Conservation (phyloP, 805 yeast genomes). For the Kuraishia ogatae region DNA sequence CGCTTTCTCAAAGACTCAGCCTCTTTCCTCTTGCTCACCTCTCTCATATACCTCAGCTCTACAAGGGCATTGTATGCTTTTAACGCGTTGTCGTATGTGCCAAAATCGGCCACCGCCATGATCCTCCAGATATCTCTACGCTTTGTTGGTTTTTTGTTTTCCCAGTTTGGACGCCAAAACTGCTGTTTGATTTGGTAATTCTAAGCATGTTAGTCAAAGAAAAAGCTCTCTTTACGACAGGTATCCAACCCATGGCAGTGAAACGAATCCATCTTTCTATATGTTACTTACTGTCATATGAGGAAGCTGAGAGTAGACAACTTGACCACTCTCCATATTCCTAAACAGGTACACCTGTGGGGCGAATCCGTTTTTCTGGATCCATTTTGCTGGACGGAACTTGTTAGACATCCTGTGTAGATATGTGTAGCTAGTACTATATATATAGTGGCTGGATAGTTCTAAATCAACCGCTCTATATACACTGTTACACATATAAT, state of each 20-base stretch:
- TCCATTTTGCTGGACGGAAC: conserved; percentile 52
- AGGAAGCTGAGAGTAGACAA: conserved; percentile 80
- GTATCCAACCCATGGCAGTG: too few relatives aligned
- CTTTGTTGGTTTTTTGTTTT: conserved; percentile 68
- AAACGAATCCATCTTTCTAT: too few relatives aligned
- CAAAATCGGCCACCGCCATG: conserved; percentile 74
- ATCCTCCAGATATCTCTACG: conserved; percentile 88
- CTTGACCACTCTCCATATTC: conserved; percentile 85
- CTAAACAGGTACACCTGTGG: conserved; percentile 82
- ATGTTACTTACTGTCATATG: conserved; percentile 33
- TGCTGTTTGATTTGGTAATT: conserved; percentile 54
- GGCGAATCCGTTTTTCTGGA: conserved; percentile 51
- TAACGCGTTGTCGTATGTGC: conserved; percentile 52
- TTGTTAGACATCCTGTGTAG: conserved; percentile 21
- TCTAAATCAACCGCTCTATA: too few relatives aligned
- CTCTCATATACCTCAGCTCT: conserved; percentile 67
- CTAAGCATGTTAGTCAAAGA: too few relatives aligned
- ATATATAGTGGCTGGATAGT: too few relatives aligned
- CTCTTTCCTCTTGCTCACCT: conserved; percentile 44
- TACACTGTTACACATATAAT: too few relatives aligned
- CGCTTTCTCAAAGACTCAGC: conserved; percentile 65
- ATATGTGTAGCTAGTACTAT: too few relatives aligned
- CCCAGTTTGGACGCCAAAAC: conserved; percentile 82
- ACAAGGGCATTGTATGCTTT: conserved; percentile 70
- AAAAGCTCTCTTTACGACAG: too few relatives aligned